These are phyloP conservation scores for Eucalyptus coolabah DNA, from an alignment of 345 rosid genomes.

Conservation along the genomic window DNA sequence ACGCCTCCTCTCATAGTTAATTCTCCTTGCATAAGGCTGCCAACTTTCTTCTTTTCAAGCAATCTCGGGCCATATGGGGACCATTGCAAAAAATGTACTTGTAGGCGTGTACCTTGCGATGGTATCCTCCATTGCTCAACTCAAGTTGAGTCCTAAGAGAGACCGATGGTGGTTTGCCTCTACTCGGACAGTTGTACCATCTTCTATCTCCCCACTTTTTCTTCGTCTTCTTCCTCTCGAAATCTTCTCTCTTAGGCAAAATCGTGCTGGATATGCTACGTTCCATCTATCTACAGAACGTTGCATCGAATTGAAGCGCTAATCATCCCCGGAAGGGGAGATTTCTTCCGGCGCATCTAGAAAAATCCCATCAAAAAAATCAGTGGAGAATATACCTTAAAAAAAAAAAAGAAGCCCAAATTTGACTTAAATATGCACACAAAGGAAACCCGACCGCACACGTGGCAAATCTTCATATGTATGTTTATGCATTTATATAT, in stretches of 20 bases:
- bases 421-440: not conserved
- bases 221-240: rapidly evolving
- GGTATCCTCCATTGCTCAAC: too few relatives aligned
- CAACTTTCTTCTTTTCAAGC: too few relatives aligned
- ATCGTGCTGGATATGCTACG: rapidly evolving
- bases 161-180: too few relatives aligned
- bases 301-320: rapidly evolving
- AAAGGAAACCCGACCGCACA: not conserved
- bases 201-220: not conserved
- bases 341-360: too few relatives aligned
- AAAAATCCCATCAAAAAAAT: not conserved
- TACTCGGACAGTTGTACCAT: rapidly evolving
- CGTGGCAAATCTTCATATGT: not conserved
- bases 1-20: too few relatives aligned
- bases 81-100: too few relatives aligned
- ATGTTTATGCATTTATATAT: too few relatives aligned
- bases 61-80: too few relatives aligned
- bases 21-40: too few relatives aligned
- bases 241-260: too few relatives aligned
- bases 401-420: not conserved
- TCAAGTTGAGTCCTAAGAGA: too few relatives aligned
- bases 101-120: too few relatives aligned
- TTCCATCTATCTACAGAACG: not conserved
- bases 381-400: not conserved
- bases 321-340: rapidly evolving